phyloP scores from a whole-genome alignment of 129 eudicot genomes.

The Solidago caesia region DNA sequence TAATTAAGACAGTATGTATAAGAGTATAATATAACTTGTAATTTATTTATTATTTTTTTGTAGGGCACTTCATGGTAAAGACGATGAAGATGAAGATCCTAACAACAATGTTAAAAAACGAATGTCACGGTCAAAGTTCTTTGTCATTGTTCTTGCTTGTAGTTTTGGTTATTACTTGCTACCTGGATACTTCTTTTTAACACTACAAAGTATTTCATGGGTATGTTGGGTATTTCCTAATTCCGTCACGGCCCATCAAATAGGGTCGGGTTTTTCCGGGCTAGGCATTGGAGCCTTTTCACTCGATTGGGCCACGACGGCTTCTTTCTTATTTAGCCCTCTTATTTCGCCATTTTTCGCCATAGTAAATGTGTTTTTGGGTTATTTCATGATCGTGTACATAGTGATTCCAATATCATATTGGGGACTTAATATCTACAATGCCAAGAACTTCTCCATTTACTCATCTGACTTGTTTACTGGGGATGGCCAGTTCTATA shows the following conservation, averaged over 20 bases:
- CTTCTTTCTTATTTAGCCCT: slow-evolving; percentile 59
- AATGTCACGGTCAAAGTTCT: slow-evolving; percentile 60
- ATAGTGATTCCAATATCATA: slow-evolving; percentile 51
- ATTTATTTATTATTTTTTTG: neutral
- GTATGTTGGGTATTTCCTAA: slow-evolving; percentile 62
- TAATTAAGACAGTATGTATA: too few relatives aligned
- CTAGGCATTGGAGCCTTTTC: slow-evolving; percentile 62
- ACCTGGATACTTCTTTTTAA: slow-evolving; percentile 62
- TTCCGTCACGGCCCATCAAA: slow-evolving; percentile 68
- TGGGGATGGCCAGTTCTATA: slow-evolving; percentile 42
- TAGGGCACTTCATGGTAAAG: slow-evolving; percentile 62
- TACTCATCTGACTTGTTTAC: slow-evolving; percentile 52
- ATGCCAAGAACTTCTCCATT: slow-evolving; percentile 56
- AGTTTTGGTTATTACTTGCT: slow-evolving; percentile 63
- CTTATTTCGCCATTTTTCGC: slow-evolving; percentile 74
- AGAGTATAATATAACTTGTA: too few relatives aligned
- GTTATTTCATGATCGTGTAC: slow-evolving; percentile 50
- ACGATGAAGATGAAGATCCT: slow-evolving; percentile 21
- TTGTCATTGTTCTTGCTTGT: slow-evolving; percentile 52
- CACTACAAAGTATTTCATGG: slow-evolving; percentile 54
- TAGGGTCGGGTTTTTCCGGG: slow-evolving; percentile 70
- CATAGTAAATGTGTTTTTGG: slow-evolving; percentile 54
- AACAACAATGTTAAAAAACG: slow-evolving; percentile 20
- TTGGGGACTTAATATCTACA: slow-evolving; percentile 58
- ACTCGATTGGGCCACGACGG: slow-evolving; percentile 62